Evolutionary conservation across 331 rosid species (phyloP).

Genomic region (Spiraea crenata): DNA sequence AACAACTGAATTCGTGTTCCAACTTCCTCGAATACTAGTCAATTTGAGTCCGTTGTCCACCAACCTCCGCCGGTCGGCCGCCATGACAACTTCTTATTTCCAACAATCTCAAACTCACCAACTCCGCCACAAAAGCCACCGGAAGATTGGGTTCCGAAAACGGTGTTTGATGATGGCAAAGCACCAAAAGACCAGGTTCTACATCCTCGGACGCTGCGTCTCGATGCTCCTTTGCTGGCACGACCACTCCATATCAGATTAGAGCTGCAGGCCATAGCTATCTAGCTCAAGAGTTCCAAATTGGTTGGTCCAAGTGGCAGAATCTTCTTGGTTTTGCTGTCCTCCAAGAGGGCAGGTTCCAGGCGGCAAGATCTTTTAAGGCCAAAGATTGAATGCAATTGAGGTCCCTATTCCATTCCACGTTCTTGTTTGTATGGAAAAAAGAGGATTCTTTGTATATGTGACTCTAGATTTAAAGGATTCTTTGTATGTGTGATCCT

Average conservation of each 20-base stretch:
- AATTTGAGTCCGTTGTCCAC: not conserved
- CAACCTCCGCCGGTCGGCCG: not conserved
- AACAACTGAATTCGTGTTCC: not conserved
- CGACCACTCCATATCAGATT: constrained; percentile 43
- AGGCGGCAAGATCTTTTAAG: too few species aligned
- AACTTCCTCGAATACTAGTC: not conserved
- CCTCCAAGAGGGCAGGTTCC: not conserved
- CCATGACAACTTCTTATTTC: constrained; percentile 15
- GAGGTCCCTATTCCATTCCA: too few species aligned
- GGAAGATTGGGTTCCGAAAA: constrained; percentile 34
- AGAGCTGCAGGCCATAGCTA: constrained; percentile 1
- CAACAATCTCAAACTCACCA: not conserved
- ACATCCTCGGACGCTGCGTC: constrained; percentile 54
- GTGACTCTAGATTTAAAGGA: not conserved
- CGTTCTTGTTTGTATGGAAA: too few species aligned
- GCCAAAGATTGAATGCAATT: too few species aligned
- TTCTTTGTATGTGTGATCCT: not conserved
- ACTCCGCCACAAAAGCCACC: constrained; percentile 19
- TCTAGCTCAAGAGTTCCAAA: too few species aligned
- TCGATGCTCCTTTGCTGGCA: constrained; percentile 65
- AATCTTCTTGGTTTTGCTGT: not conserved
- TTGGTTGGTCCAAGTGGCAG: not conserved
- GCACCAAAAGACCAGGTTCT: constrained; percentile 58
- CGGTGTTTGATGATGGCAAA: constrained; percentile 43
- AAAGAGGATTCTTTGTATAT: not conserved